phyloP scores from a whole-genome alignment of 2,329 filamentous ascomycete genomes.

The Tricladium varicosporioides region DNA sequence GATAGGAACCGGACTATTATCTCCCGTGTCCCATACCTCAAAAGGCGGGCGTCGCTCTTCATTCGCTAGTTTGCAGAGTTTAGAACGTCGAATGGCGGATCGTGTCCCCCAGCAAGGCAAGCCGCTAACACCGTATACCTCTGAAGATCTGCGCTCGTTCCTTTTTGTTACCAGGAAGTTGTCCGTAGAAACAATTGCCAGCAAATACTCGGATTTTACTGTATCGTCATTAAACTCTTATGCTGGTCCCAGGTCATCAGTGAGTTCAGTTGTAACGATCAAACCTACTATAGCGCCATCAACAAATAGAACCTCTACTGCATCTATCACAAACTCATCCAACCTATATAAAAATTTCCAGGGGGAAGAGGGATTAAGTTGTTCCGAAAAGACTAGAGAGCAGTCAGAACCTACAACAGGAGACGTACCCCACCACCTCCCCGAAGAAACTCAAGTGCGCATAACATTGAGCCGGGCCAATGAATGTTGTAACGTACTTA shows the following conservation, averaged over 20 bases:
- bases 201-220: conserved; percentile 1
- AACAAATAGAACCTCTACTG: not conserved
- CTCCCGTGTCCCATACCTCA: too few relatives aligned
- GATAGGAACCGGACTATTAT: too few relatives aligned
- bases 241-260: not conserved
- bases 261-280: not conserved
- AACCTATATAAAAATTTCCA: not conserved
- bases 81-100: conserved; percentile 1
- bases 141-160: not conserved
- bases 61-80: conserved; percentile 2
- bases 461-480: not conserved
- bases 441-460: not conserved
- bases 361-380: not conserved
- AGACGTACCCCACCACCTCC: not conserved
- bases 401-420: not conserved
- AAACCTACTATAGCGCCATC: not conserved
- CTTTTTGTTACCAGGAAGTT: not conserved
- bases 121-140: not conserved
- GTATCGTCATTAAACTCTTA: not conserved
- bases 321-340: not conserved
- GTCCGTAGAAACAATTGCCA: not conserved
- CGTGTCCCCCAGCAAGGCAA: not conserved
- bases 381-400: not conserved
- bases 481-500: not conserved
- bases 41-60: not conserved